Conservation (phyloP, 2,329 filamentous ascomycete species). For the Seiridium unicorne region DNA sequence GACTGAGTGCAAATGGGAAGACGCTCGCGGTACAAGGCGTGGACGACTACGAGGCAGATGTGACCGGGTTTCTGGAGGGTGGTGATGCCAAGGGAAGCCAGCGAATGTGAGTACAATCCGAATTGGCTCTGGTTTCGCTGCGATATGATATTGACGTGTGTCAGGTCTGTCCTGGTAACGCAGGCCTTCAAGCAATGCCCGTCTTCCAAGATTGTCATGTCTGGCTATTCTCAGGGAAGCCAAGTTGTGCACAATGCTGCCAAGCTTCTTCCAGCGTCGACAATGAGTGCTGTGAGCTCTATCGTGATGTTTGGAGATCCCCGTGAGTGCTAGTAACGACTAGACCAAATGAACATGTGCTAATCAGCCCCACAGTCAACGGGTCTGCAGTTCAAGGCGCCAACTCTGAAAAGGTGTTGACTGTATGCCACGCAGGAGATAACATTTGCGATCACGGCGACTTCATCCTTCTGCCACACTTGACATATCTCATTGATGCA, state of each 20-base stretch:
- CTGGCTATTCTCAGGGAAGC: conserved; percentile 4
- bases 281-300: not conserved
- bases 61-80: conserved; percentile 6
- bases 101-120: conserved; percentile 4
- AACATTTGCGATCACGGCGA: conserved; percentile 3
- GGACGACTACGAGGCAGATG: conserved; percentile 4
- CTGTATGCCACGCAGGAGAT: conserved; percentile 1
- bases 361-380: not conserved
- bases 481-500: conserved; percentile 3
- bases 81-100: conserved; percentile 4
- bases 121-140: not conserved
- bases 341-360: not conserved
- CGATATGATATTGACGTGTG: not conserved
- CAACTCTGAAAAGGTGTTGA: not conserved
- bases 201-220: not conserved
- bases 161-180: not conserved
- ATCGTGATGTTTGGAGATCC: conserved; percentile 5
- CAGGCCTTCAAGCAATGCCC: not conserved
- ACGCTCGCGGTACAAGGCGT: conserved; percentile 8
- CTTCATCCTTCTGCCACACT: conserved; percentile 1
- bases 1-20: not conserved
- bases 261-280: not conserved
- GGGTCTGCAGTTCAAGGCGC: not conserved
- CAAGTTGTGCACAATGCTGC: conserved; percentile 6
- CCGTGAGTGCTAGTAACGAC: not conserved